Evolutionary conservation across 1,139 yeast species (phyloP), one percentile per base, ranked within the genome.

Genomic region (Saccharomycopsis hybrid): DNA sequence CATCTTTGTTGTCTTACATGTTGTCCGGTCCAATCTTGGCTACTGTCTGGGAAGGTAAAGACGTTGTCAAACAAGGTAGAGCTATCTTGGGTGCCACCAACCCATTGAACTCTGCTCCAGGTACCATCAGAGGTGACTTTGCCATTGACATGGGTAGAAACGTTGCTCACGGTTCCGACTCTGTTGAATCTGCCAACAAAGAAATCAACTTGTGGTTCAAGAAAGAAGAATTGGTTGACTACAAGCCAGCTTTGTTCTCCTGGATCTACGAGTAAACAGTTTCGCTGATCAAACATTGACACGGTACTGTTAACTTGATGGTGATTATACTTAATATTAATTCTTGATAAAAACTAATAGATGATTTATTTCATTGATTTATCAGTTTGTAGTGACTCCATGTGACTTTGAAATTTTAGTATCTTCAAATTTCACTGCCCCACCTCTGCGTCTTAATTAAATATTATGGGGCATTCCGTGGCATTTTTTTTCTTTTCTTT

Each of bases 11-110:
- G 69, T 78, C 89, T 63, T 90, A 90, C 89, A 92, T 94, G 99
- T 78, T 80, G 71, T 88, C 97, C 59, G 98, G 99, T 64, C 99
- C 99, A 70, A 87, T 94, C 63, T 81, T 92, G 66, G 98, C 98
- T 64, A 94, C 96, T 70, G 97, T 90, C 65, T 94, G 98, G 98
- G 97, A 94, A 76, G 99, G 99, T 75, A 92, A 90, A 80, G 97
- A 92, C 69, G 98, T 83, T 71, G 98, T 94, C 73, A 89, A 89
- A 79, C 95, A 87, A 73, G 98, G 98, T 71, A 87, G 99, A 78
- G 84, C 79, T 66, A 83, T 94, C 70, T 82, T 94, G 67, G 99
- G 99, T 76, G 97, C 98, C 63, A 94, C 98, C 76, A 90, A 94
- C 87, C 99, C 99, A 70, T 80, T 85, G 70, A 82, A 78, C 65